Evolutionary conservation across 2,329 filamentous ascomycete genomes (phyloP).

Genomic region (Colletotrichum siamense): DNA sequence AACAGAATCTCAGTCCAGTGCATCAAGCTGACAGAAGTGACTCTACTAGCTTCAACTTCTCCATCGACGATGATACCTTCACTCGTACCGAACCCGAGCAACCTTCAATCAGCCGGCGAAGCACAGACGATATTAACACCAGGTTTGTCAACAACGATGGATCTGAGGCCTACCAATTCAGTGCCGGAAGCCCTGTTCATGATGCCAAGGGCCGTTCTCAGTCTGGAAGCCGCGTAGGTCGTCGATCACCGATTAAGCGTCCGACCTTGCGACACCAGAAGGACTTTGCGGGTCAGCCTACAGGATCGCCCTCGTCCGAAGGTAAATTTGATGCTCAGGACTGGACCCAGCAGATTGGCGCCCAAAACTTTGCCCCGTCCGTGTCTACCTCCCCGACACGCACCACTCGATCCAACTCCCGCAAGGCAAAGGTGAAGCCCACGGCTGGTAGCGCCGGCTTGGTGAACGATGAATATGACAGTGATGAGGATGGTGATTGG

Average conservation of each 20-base stretch:
- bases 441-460: conserved; percentile 49
- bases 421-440: conserved; percentile 64
- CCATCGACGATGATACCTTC: conserved; percentile 48
- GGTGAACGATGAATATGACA: conserved; percentile 52
- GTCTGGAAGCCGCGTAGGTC: conserved; percentile 44
- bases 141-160: conserved; percentile 59
- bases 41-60: conserved; percentile 56
- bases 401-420: conserved; percentile 50
- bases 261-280: conserved; percentile 28
- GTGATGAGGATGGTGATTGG: conserved; percentile 45
- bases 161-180: conserved; percentile 54
- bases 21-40: conserved; percentile 37
- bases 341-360: conserved; percentile 60
- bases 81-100: conserved; percentile 37
- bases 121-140: conserved; percentile 67
- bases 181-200: conserved; percentile 47
- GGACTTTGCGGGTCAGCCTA: conserved; percentile 19
- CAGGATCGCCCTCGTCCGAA: conserved; percentile 21
- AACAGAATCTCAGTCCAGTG: not conserved
- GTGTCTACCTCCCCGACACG: conserved; percentile 51
- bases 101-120: conserved; percentile 52
- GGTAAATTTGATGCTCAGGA: conserved; percentile 54
- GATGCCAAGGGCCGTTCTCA: conserved; percentile 41
- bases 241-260: conserved; percentile 43
- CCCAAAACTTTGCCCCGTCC: conserved; percentile 58